These are phyloP conservation scores for Botrytis pseudocinerea DNA, from an alignment of 2,329 filamentous ascomycete genomes.

Conservation along the genomic window DNA sequence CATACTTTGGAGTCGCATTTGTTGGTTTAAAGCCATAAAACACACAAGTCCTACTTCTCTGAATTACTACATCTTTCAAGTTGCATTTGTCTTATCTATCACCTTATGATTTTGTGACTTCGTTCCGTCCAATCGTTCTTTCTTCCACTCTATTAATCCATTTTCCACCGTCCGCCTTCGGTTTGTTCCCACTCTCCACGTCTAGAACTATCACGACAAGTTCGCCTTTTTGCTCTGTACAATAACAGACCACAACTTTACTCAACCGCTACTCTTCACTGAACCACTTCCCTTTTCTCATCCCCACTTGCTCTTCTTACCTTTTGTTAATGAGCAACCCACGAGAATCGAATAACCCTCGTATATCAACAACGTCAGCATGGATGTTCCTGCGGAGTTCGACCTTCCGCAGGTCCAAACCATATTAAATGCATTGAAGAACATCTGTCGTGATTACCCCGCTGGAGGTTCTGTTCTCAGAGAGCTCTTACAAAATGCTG, in stretches of 20 bases:
- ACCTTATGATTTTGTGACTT: not conserved
- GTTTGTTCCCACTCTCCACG: not conserved
- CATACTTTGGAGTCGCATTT: not conserved
- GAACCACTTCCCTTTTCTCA: not conserved
- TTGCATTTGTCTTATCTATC: not conserved
- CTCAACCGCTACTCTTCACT: not conserved
- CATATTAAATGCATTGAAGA: conserved; percentile 38
- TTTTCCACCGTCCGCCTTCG: not conserved
- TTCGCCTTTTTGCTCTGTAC: not conserved
- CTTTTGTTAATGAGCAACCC: not conserved
- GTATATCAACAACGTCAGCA: not conserved
- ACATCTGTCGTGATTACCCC: conserved; percentile 54
- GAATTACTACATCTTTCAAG: not conserved
- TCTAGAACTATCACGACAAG: not conserved
- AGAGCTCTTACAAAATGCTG: conserved; percentile 95
- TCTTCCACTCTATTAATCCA: not conserved
- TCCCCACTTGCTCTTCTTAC: not conserved
- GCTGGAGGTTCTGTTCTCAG: conserved; percentile 82
- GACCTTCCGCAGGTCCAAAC: conserved; percentile 34
- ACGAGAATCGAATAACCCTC: not conserved
- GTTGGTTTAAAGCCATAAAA: not conserved
- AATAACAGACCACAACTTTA: not conserved
- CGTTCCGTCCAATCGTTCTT: not conserved
- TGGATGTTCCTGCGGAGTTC: conserved; percentile 2
- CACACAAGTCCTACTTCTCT: not conserved